Evolutionary conservation across 352 stramenopile species (phyloP).

Genomic region (Globisporangium irregulare): DNA sequence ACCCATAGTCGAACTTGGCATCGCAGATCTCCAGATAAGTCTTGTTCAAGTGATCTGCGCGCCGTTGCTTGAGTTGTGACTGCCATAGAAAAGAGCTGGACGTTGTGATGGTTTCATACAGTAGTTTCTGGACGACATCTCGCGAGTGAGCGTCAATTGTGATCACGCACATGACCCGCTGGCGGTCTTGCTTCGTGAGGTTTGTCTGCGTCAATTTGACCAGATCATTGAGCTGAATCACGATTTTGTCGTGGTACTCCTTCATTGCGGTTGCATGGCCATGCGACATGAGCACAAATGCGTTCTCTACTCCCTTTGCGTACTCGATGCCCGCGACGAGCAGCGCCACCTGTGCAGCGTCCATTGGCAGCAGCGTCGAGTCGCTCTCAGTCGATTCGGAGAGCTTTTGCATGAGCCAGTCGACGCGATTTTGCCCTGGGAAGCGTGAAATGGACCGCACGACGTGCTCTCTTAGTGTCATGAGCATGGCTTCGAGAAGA

Average conservation of each 20-base stretch:
- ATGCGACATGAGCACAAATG: conserved; percentile 62
- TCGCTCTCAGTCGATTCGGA: conserved; percentile 23
- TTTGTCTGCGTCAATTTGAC: conserved; percentile 88
- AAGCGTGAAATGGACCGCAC: conserved; percentile 86
- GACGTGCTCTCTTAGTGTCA: conserved; percentile 88
- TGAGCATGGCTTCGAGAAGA: conserved; percentile 89
- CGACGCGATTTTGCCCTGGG: conserved; percentile 83
- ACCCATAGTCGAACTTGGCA: conserved; percentile 92
- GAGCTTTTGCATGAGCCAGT: conserved; percentile 91
- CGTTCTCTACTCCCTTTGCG: conserved; percentile 77
- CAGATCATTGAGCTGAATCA: conserved; percentile 90
- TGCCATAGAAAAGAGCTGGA: conserved; percentile 91
- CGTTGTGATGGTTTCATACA: conserved; percentile 79
- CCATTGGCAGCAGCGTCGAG: conserved; percentile 49
- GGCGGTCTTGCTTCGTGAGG: conserved; percentile 85
- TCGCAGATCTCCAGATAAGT: conserved; percentile 89
- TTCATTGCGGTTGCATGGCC: conserved; percentile 82
- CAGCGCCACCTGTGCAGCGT: conserved; percentile 91
- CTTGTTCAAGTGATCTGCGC: conserved; percentile 38
- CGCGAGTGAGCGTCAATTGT: conserved; percentile 92
- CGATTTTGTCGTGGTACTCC: conserved; percentile 81
- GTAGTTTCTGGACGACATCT: conserved; percentile 91
- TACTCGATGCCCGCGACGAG: conserved; percentile 91
- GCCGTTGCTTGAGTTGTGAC: conserved; percentile 89
- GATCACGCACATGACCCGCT: conserved; percentile 94